A percentile compares a stretch with the other conserved stretches of the same genome.
Evolutionary conservation across 768 basidiomycete genomes (phyloP).

Genomic region (Mycena maculata): DNA sequence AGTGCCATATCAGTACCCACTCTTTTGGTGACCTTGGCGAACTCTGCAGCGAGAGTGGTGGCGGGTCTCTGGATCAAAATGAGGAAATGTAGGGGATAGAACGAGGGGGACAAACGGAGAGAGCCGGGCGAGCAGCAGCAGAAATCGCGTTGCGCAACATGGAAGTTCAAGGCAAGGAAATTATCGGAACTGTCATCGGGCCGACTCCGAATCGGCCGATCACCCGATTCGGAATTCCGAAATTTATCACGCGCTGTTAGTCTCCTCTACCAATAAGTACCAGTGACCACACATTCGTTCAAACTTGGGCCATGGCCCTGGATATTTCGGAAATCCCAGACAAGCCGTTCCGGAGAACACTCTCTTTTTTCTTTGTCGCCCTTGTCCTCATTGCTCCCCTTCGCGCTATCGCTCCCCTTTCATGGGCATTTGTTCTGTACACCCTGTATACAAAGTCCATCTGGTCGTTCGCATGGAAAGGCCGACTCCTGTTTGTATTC

Average conservation of each 20-base stretch:
- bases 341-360: slow-evolving; percentile 50
- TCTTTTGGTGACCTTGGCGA: slow-evolving; percentile 78
- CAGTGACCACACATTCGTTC: background rate
- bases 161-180: slow-evolving; percentile 44
- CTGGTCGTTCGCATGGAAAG: slow-evolving; percentile 54
- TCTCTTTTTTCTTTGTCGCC: slow-evolving; percentile 71
- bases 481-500: slow-evolving; percentile 55
- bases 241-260: background rate
- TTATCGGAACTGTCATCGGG: too few species aligned
- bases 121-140: slow-evolving; percentile 65
- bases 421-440: slow-evolving; percentile 73
- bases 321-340: slow-evolving; percentile 56
- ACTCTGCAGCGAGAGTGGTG: slow-evolving; percentile 82
- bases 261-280: background rate
- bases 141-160: slow-evolving; percentile 79
- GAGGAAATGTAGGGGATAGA: slow-evolving; percentile 21
- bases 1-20: slow-evolving; percentile 53
- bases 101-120: slow-evolving; percentile 57
- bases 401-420: slow-evolving; percentile 70
- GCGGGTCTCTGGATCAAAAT: slow-evolving; percentile 78
- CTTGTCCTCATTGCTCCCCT: slow-evolving; percentile 68
- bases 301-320: slow-evolving; percentile 34
- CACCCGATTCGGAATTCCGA: background rate
- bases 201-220: slow-evolving; percentile 3
- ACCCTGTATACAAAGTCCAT: slow-evolving; percentile 57